Conservation (phyloP, 495 filamentous ascomycete genomes). For the Jackrogersella minutella region DNA sequence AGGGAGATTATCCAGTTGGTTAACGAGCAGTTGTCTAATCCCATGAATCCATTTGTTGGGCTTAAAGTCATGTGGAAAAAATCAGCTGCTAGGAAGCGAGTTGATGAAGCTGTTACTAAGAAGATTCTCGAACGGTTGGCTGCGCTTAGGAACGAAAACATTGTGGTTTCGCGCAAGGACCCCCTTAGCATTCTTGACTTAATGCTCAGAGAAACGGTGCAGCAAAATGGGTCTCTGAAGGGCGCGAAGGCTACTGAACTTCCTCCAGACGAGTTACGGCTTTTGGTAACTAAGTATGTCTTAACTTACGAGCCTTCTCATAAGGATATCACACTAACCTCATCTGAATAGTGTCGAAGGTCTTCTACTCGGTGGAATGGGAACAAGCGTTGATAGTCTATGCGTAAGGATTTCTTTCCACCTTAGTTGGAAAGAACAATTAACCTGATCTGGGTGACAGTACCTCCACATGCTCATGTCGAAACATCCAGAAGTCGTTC, state of each 20-base stretch:
- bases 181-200: constrained; percentile 33
- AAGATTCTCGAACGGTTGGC: not conserved
- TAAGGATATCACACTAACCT: not conserved
- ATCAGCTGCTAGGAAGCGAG: not conserved
- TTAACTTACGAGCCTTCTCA: not conserved
- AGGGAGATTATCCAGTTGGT: not conserved
- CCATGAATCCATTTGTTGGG: not conserved
- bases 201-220: constrained; percentile 30
- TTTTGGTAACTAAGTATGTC: not conserved
- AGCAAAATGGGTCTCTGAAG: not conserved
- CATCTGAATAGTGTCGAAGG: not conserved
- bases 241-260: not conserved
- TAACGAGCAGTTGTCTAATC: not conserved
- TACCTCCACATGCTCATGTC: not conserved
- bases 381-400: not conserved
- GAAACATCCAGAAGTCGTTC: not conserved
- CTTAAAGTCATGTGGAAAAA: not conserved
- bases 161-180: constrained; percentile 25
- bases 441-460: not conserved
- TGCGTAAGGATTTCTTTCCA: not conserved
- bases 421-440: not conserved
- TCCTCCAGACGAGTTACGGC: not conserved
- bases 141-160: constrained; percentile 13
- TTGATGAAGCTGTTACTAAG: not conserved
- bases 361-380: not conserved